phyloP scores from a whole-genome alignment of 1,284 basidiomycete genomes.

The Sanghuangporus sanghuang region DNA sequence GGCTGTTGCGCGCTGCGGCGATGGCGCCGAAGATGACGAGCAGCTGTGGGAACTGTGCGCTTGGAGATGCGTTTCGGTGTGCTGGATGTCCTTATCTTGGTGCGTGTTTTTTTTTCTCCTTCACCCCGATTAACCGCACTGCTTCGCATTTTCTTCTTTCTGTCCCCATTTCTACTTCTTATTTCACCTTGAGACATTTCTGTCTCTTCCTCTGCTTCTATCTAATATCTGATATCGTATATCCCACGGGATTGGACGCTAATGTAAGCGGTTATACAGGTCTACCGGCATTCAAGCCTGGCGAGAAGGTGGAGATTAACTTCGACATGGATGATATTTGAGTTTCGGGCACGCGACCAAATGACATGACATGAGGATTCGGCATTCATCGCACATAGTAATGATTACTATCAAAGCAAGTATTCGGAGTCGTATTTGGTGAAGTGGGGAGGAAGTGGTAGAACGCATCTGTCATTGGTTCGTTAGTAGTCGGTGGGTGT shows the following conservation, averaged over 20 bases:
- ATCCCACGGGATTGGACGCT: not conserved
- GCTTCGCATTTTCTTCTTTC: conserved; percentile 1
- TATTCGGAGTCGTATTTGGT: not conserved
- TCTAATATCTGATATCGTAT: not conserved
- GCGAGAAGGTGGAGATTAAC: conserved; percentile 92
- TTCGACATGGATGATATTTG: conserved; percentile 85
- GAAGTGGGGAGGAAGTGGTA: not conserved
- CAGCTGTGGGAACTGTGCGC: conserved; percentile 96
- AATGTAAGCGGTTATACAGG: conserved; percentile 37
- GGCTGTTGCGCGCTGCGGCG: conserved; percentile 57
- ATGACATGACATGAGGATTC: too few species aligned
- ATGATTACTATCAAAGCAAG: too few species aligned
- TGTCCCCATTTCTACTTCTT: not conserved
- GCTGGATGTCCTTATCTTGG: conserved; percentile 94
- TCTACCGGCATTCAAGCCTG: conserved; percentile 96
- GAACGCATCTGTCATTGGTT: not conserved
- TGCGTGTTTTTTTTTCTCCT: conserved; percentile 36
- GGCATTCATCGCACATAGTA: too few species aligned
- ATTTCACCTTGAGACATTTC: conserved; percentile 22
- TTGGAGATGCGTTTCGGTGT: conserved; percentile 97
- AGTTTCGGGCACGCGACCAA: conserved; percentile 13
- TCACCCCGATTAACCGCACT: not conserved
- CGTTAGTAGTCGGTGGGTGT: not conserved
- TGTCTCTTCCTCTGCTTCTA: not conserved
- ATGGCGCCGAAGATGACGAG: conserved; percentile 83